Percentiles rank a stretch among this genome's conserved stretches.
Evolutionary conservation across 2,329 filamentous ascomycete species (phyloP).

Genomic region (Colletotrichum paranaense): DNA sequence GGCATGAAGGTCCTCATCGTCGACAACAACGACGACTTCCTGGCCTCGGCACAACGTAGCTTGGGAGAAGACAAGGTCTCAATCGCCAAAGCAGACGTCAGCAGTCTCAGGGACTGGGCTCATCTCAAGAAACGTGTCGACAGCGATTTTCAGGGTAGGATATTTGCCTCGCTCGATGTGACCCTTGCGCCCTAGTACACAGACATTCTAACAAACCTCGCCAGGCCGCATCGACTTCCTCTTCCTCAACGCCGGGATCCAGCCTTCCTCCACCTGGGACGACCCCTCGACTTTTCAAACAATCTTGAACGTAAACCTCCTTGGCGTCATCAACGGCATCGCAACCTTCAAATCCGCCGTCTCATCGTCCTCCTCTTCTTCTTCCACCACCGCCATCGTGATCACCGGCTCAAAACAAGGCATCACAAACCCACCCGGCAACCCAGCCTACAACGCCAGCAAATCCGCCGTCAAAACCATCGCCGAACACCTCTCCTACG

Average conservation of each 20-base stretch:
- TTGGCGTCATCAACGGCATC: conserved; percentile 81
- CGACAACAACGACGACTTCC: conserved; percentile 70
- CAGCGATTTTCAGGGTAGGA: conserved; percentile 53
- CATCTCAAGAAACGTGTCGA: conserved; percentile 60
- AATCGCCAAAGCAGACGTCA: conserved; percentile 71
- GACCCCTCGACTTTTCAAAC: conserved; percentile 71
- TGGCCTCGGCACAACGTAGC: conserved; percentile 58
- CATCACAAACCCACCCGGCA: conserved; percentile 88
- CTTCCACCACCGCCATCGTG: conserved; percentile 66
- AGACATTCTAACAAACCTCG: background rate
- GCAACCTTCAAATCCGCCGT: conserved; percentile 73
- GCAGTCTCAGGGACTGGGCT: conserved; percentile 68
- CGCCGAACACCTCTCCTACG: conserved; percentile 79
- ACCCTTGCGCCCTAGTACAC: no score
- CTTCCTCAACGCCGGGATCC: conserved; percentile 79
- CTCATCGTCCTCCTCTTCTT: conserved; percentile 27
- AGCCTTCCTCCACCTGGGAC: conserved; percentile 59
- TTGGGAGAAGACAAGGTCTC: conserved; percentile 50
- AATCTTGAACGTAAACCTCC: conserved; percentile 73
- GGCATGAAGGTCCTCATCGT: conserved; percentile 79
- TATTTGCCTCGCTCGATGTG: conserved; percentile 23
- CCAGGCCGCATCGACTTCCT: conserved; percentile 71
- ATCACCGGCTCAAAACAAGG: conserved; percentile 89
- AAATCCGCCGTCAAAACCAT: conserved; percentile 81
- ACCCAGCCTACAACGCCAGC: conserved; percentile 84